Evolutionary conservation across 805 yeast species (phyloP).

Genomic region (Clavispora phyllophila): DNA sequence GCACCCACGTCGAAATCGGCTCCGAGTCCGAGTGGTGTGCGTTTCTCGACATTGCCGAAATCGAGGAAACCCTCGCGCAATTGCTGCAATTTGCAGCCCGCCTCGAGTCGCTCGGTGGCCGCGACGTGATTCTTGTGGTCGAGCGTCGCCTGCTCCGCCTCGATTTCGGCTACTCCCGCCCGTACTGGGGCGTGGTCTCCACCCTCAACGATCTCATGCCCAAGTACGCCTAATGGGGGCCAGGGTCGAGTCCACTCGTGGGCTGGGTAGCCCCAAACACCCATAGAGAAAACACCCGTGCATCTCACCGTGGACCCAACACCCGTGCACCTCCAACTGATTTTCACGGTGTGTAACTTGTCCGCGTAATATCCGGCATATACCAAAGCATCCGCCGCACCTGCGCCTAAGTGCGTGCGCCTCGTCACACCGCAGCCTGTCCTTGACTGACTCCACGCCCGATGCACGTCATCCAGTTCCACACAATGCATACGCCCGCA

Average conservation of each 20-base stretch:
- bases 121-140: slow-evolving; percentile 1
- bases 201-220: not conserved
- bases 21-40: slow-evolving; percentile 8
- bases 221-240: not conserved
- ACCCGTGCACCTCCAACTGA: too few species aligned
- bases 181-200: slow-evolving; percentile 10
- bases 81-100: slow-evolving; percentile 1
- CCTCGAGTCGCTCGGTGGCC: slow-evolving; percentile 1
- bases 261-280: too few species aligned
- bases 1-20: slow-evolving; percentile 5
- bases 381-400: not conserved
- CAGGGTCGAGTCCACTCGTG: too few species aligned
- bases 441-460: too few species aligned
- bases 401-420: not conserved
- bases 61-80: slow-evolving; percentile 11
- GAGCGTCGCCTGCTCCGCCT: not conserved
- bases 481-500: too few species aligned
- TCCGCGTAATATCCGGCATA: too few species aligned
- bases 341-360: too few species aligned
- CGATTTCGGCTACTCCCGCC: slow-evolving; percentile 2
- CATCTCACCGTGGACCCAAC: too few species aligned
- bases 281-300: too few species aligned
- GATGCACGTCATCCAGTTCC: too few species aligned
- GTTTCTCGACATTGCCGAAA: slow-evolving; percentile 12
- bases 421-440: not conserved